Conservation (phyloP, 73 alveolate species). For the Stentor roeselii region DNA sequence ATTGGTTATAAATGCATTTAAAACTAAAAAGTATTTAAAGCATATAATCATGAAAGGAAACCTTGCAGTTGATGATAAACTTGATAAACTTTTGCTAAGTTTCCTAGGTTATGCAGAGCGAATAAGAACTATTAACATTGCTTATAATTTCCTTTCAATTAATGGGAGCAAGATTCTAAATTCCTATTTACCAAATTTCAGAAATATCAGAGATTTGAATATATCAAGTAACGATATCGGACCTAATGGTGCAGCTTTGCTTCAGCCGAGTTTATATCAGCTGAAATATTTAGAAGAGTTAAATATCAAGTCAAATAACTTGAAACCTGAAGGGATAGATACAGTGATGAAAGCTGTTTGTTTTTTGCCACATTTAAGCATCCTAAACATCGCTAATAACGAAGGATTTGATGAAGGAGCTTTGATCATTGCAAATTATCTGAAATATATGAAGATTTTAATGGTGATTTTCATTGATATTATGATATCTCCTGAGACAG, state of each 20-base stretch:
- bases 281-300: background rate
- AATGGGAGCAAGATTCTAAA: background rate
- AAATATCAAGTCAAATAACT: too few species aligned
- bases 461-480: background rate
- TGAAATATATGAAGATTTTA: too few species aligned
- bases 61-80: background rate
- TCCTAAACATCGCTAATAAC: background rate
- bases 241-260: background rate
- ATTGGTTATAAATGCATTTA: too few species aligned
- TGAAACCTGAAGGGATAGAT: background rate
- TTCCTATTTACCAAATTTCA: too few species aligned
- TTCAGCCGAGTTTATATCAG: background rate
- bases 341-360: background rate
- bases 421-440: background rate
- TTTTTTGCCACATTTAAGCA: background rate
- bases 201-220: background rate
- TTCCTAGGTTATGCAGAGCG: background rate
- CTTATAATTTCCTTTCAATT: background rate
- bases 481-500: background rate
- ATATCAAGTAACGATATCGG: background rate
- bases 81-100: background rate
- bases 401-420: conserved; percentile 7
- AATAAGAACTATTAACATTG: background rate
- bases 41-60: background rate
- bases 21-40: too few species aligned